Conservation (phyloP, 2,329 filamentous ascomycete genomes). For the Fonsecaea nubica region DNA sequence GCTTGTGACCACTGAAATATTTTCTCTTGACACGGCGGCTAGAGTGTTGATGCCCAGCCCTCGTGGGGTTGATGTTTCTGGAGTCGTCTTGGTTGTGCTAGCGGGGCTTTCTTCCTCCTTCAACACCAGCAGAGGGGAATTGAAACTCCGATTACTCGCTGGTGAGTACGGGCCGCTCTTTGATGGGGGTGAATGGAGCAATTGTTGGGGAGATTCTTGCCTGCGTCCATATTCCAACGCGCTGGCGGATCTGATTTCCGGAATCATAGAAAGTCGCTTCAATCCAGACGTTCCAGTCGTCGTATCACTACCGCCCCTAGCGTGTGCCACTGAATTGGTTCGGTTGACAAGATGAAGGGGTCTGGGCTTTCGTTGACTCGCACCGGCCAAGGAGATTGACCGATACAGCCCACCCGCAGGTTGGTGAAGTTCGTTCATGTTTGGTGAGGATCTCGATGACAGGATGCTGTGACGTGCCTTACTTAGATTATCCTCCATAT, state of each 20-base stretch:
- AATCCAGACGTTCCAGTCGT: constrained; percentile 40
- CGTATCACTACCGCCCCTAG: constrained; percentile 52
- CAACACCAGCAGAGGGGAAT: constrained; percentile 36
- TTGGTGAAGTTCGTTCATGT: constrained; percentile 50
- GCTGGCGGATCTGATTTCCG: constrained; percentile 38
- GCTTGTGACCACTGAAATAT: constrained; percentile 32
- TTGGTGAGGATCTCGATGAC: constrained; percentile 57
- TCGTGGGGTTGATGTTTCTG: constrained; percentile 29
- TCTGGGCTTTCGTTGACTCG: constrained; percentile 34
- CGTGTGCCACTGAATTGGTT: constrained; percentile 47
- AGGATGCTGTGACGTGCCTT: constrained; percentile 74
- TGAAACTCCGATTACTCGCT: constrained; percentile 36
- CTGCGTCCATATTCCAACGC: constrained; percentile 39
- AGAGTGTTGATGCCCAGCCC: constrained; percentile 39
- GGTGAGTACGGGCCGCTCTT: constrained; percentile 27
- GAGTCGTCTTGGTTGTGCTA: constrained; percentile 38
- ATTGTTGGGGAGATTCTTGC: constrained; percentile 35
- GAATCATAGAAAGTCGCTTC: constrained; percentile 36
- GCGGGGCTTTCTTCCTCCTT: constrained; percentile 38
- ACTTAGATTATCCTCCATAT: constrained; percentile 90
- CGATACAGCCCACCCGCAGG: constrained; percentile 52
- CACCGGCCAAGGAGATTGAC: constrained; percentile 47
- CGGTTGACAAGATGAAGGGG: constrained; percentile 39
- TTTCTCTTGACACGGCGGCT: constrained; percentile 31
- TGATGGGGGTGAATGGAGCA: constrained; percentile 17